Base-by-base conservation (phyloP, 192 early-diverging fungal genomes). In the Funneliformis geosporum region DNA sequence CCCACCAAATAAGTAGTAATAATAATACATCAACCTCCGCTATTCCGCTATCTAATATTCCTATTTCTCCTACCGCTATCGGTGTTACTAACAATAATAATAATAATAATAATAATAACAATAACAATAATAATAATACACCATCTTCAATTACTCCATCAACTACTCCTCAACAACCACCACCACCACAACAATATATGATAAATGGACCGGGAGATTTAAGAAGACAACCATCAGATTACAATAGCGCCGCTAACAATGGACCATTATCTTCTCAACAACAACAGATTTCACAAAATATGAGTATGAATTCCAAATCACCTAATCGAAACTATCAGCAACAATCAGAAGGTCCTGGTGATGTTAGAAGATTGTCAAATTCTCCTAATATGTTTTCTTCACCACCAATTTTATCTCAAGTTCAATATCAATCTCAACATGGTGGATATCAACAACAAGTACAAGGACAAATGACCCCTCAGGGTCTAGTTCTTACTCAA, bases 371-470 rank as follows among this genome's bases (percentile, higher is more conserved):
- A 55, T 6, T 55, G 50, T 55, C 50, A 18, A 18, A 44, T 44
- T 9, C 43, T 7, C 9, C 43, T 44, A 44, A 18, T 50, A 50
- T 16, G 18, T 16, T 18, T 16, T 16, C 47, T 55, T 55, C 50
- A 21, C 25, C 62, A 8, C 21, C 12, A 70, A 33, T 28, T 67
- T 10, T 1, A 2, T 5, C 9, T 28, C 25, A 5, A 27, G 27
- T 10, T n/a, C n/a, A 27, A 82, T 42, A 79, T 77, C 73, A 78
- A 84, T 44, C 62, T 79, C n/a, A 76, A 82, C 25, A 55, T 1
- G 16, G 50, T 55, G 50, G 50, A n/a, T 79, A 79, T 18, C 83
- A 82, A 12, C 66, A 81, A 55, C 50, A 55, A 55, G 21, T 55
- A 55, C 50, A 55, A 68, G 64, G 50, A 44, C 23, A 67, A 59